Evolutionary conservation across 2,329 filamentous ascomycete species (phyloP), one percentile per base, ranked within the genome.

Genomic region (Rutstroemia sp.): DNA sequence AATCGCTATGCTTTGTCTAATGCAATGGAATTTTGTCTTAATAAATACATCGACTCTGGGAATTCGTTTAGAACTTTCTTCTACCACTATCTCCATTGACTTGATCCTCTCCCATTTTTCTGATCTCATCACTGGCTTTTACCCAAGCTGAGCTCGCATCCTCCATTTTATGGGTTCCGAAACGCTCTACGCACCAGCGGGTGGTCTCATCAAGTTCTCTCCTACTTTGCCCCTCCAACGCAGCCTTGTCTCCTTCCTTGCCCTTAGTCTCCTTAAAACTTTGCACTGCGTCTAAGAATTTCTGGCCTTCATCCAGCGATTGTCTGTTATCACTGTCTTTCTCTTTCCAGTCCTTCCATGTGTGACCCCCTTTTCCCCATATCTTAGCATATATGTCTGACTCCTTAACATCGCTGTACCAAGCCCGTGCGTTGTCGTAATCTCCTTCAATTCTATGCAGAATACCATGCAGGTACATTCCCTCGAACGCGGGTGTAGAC

Each of bases 391-490:
- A 73, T 9, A 67, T 61, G 12, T 72, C 72, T 17, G 61, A 64
- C 3, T 68, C 67, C 14, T 60, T 63, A 3, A 79, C 74, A 63
- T 79, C 73, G 1, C 67, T 61, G 53, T 77, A 74, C 78, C 77
- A 80, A 0, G 73, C 72, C 36, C 74, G 63, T 6, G 75, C 72
- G 59, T 80, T 78, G 23, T 73, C 67, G 52, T 76, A 72, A 56
- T 79, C 77, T 4, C 77, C 76, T 64, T 80, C 78, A 25, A 77
- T 70, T 1, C 76, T 69, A 57, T 79, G 76, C 58, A 81, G 63
- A 14, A 80, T 73, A 4, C 73, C 73, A 59, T 79, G 77, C 1
- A 78, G 68, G 40, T 75, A 73, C 77, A 80, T 80, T 16, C 73
- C 74, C 58, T 79, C 78, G 42, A 70, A 70, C 0, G 74, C 74